These are phyloP conservation scores for Microstegium vimineum DNA, from an alignment of 176 grass and related monocot genomes.

Conservation along the genomic window DNA sequence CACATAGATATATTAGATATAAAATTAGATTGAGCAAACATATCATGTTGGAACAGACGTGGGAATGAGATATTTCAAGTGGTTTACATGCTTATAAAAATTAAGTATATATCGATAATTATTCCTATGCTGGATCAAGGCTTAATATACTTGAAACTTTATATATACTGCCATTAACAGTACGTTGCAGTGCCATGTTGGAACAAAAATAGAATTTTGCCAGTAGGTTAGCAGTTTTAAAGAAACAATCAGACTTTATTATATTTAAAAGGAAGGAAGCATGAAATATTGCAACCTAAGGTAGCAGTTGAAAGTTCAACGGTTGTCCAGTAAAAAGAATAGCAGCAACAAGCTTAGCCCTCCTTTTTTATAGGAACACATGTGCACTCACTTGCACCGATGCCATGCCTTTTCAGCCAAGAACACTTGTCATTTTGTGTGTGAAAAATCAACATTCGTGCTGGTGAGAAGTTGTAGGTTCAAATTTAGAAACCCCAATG, in stretches of 20 bases:
- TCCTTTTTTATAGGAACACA: not conserved
- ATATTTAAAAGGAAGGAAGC: not conserved
- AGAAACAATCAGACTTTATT: not conserved
- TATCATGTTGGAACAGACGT: not conserved
- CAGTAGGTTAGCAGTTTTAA: not conserved
- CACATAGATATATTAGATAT: not conserved
- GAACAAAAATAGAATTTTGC: not conserved
- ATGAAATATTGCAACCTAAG: slow-evolving; percentile 37
- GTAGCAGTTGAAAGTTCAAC: not conserved
- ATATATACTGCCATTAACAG: not conserved
- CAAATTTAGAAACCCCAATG: not conserved
- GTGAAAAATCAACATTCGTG: not conserved
- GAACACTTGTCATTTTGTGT: slow-evolving; percentile 1
- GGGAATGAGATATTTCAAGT: not conserved
- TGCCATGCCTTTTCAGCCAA: not conserved
- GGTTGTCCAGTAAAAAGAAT: not conserved
- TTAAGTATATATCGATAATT: not conserved
- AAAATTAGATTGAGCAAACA: not conserved
- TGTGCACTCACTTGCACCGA: not conserved
- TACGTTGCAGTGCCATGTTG: not conserved
- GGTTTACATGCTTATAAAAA: not conserved
- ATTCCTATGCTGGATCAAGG: not conserved
- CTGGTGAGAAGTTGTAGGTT: not conserved
- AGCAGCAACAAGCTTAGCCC: not conserved
- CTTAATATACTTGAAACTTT: not conserved